Evolutionary conservation across 1,284 basidiomycete genomes (phyloP).

Genomic region (Pseudozyma thailandica): DNA sequence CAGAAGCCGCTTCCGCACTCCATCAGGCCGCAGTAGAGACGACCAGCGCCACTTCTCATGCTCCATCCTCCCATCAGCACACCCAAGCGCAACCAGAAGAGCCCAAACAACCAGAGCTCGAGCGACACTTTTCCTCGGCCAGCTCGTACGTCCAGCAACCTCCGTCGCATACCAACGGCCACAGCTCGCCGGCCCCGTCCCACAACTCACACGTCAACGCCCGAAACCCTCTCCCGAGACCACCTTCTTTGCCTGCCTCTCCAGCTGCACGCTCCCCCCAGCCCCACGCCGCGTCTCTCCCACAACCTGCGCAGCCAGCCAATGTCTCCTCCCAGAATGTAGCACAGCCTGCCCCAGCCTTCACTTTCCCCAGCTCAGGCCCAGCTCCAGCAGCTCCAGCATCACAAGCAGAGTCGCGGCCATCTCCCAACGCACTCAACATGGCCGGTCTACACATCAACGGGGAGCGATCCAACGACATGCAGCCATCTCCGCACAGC

Average conservation of each 20-base stretch:
- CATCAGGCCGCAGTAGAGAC: conserved; percentile 1
- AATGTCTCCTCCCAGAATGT: conserved; percentile 3
- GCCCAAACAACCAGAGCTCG: conserved; percentile 19
- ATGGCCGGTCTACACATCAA: conserved; percentile 24
- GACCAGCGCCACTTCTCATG: not conserved
- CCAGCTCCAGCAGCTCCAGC: not conserved
- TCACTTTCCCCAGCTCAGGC: conserved; percentile 12
- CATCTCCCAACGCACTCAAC: conserved; percentile 11
- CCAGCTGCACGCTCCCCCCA: conserved; percentile 9
- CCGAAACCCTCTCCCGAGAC: conserved; percentile 35
- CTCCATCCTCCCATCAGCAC: not conserved
- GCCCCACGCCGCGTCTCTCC: conserved; percentile 2
- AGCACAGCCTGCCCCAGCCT: conserved; percentile 10
- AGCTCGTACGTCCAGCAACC: conserved; percentile 43
- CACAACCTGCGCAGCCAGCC: conserved; percentile 11
- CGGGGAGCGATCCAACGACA: conserved; percentile 7
- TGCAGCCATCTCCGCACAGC: conserved; percentile 7
- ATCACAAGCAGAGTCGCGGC: conserved; percentile 3
- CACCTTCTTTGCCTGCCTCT: conserved; percentile 22
- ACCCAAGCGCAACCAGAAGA: conserved; percentile 1
- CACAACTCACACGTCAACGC: conserved; percentile 24
- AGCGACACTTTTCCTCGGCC: conserved; percentile 47
- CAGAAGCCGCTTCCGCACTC: not conserved
- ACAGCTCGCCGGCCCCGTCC: conserved; percentile 24
- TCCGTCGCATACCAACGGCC: conserved; percentile 10